phyloP scores from a whole-genome alignment of 371 early-diverging fungal species.

The Rhizomucor pusillus region DNA sequence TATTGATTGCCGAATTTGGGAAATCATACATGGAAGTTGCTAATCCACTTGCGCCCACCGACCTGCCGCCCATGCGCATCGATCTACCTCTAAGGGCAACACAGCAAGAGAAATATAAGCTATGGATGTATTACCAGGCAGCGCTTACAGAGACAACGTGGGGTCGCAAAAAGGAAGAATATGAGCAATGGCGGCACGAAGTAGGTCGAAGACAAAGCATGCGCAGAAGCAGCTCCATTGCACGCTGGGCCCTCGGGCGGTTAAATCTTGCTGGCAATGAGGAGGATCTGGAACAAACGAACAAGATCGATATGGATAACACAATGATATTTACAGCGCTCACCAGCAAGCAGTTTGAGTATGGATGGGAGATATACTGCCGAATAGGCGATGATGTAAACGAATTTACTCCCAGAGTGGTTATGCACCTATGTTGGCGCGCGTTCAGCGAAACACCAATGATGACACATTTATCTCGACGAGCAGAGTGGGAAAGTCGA shows the following conservation, averaged over 20 bases:
- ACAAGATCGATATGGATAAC: slow-evolving; percentile 32
- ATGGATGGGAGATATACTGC: slow-evolving; percentile 36
- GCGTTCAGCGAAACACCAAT: slow-evolving; percentile 24
- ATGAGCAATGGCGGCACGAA: slow-evolving; percentile 17
- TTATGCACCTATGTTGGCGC: slow-evolving; percentile 37
- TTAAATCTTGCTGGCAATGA: slow-evolving; percentile 13
- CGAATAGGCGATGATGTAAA: slow-evolving; percentile 30
- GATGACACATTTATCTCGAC: slow-evolving; percentile 22
- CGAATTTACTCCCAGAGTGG: slow-evolving; percentile 31
- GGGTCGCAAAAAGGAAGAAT: slow-evolving; percentile 18
- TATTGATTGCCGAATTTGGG: slow-evolving; percentile 33
- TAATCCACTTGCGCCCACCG: slow-evolving; percentile 31
- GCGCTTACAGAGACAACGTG: slow-evolving; percentile 26
- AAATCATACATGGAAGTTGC: slow-evolving; percentile 32
- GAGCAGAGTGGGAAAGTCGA: slow-evolving; percentile 31
- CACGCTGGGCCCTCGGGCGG: slow-evolving; percentile 24
- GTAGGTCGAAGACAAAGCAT: not conserved
- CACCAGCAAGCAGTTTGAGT: slow-evolving; percentile 27
- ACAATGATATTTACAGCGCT: slow-evolving; percentile 32
- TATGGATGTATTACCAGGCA: slow-evolving; percentile 39
- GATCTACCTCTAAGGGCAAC: slow-evolving; percentile 30
- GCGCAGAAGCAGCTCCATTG: slow-evolving; percentile 5
- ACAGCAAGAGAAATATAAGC: slow-evolving; percentile 25
- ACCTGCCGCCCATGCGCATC: slow-evolving; percentile 24
- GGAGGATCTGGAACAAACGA: slow-evolving; percentile 9